phyloP scores from a whole-genome alignment of 2,329 filamentous ascomycete genomes.

The Aspergillus sp. region DNA sequence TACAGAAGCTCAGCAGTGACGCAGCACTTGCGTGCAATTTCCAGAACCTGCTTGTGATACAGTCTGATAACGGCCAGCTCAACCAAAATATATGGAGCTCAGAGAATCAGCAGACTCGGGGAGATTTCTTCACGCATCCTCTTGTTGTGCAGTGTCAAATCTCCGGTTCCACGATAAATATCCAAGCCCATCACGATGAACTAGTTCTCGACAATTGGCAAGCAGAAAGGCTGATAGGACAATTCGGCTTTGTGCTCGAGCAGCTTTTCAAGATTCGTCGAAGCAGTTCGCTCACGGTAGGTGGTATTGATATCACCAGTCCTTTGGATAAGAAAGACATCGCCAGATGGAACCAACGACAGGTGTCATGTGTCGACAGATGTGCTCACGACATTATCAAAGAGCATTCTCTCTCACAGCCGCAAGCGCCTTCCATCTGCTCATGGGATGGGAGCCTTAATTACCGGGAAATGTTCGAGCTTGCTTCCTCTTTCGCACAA shows the following conservation, averaged over 20 bases:
- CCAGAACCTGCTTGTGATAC: conserved; percentile 49
- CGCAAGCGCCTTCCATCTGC: conserved; percentile 32
- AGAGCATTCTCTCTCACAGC: conserved; percentile 25
- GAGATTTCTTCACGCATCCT: conserved; percentile 59
- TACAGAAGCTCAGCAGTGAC: conserved; percentile 54
- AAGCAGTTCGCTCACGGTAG: conserved; percentile 23
- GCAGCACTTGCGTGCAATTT: conserved; percentile 47
- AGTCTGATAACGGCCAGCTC: conserved; percentile 27
- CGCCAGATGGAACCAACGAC: conserved; percentile 31
- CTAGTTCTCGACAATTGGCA: conserved; percentile 54
- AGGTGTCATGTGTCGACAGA: conserved; percentile 24
- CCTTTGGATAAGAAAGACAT: conserved; percentile 35
- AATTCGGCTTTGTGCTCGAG: conserved; percentile 45
- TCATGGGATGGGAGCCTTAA: conserved; percentile 38
- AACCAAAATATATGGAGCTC: conserved; percentile 30
- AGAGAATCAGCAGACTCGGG: conserved; percentile 54
- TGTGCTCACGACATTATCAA: conserved; percentile 36
- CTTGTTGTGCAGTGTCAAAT: conserved; percentile 67
- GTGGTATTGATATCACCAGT: conserved; percentile 33
- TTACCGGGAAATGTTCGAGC: conserved; percentile 30
- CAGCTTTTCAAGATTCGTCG: conserved; percentile 32
- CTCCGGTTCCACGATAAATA: conserved; percentile 52
- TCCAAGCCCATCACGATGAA: conserved; percentile 67
- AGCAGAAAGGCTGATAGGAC: conserved; percentile 56
- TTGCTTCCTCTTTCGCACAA: conserved; percentile 31